Conservation (phyloP, 495 filamentous ascomycete species). For the Tirmania nivea region DNA sequence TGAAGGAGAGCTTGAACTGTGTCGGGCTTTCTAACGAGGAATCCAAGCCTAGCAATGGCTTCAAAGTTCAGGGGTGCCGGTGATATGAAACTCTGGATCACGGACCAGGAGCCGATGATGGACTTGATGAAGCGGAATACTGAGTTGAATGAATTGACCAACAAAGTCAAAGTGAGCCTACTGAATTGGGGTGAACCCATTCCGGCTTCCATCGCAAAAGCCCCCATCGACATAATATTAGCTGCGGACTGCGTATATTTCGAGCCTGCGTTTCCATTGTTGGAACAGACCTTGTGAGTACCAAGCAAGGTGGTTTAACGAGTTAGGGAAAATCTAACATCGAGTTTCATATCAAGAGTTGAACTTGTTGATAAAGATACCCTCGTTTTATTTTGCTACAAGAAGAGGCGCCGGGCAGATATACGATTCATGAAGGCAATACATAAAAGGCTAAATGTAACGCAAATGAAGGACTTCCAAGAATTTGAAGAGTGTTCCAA, state of each 20-base stretch:
- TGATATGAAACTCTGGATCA: conserved; percentile 40
- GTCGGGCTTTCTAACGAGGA: conserved; percentile 2
- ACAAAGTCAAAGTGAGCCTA: conserved; percentile 35
- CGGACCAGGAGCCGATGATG: conserved; percentile 71
- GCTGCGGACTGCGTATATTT: conserved; percentile 97
- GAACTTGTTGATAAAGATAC: conserved; percentile 28
- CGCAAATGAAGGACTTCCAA: conserved; percentile 25
- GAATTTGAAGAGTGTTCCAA: conserved; percentile 21
- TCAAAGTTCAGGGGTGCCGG: conserved; percentile 29
- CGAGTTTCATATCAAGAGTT: conserved; percentile 4
- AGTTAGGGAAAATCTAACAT: conserved; percentile 9
- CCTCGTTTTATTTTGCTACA: conserved; percentile 84
- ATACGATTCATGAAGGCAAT: conserved; percentile 27
- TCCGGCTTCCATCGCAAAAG: conserved; percentile 24
- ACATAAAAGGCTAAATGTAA: conserved; percentile 25
- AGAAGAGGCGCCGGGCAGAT: conserved; percentile 51
- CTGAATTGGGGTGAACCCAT: conserved; percentile 51
- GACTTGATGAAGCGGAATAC: conserved; percentile 69
- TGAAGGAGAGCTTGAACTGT: background rate
- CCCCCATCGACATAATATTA: conserved; percentile 54
- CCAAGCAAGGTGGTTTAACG: conserved; percentile 29
- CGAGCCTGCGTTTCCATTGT: conserved; percentile 76
- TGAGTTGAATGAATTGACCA: conserved; percentile 45
- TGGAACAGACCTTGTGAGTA: conserved; percentile 53
- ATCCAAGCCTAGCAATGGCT: conserved; percentile 37